Conservation (phyloP, 2,329 filamentous ascomycete species). For the Fusarium fujikuroi region DNA sequence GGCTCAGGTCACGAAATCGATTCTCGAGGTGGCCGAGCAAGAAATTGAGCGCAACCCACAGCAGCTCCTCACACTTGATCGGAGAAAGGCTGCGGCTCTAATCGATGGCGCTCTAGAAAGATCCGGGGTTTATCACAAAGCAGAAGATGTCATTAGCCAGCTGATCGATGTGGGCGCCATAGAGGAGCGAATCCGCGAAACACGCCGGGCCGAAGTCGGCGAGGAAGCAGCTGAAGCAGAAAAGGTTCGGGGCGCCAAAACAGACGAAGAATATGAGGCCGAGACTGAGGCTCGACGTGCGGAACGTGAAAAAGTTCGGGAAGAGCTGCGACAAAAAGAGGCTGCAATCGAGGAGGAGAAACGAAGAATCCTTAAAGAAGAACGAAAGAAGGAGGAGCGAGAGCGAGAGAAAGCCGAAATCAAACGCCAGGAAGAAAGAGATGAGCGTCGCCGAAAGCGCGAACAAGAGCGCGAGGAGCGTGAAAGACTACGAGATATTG, state of each 20-base stretch:
- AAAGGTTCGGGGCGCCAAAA: constrained; percentile 72
- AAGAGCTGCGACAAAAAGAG: constrained; percentile 69
- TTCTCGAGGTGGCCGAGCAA: constrained; percentile 75
- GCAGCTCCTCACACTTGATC: constrained; percentile 77
- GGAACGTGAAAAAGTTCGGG: constrained; percentile 70
- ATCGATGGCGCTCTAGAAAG: constrained; percentile 83
- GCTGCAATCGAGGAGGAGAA: constrained; percentile 71
- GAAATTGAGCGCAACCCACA: constrained; percentile 81
- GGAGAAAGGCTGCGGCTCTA: constrained; percentile 77
- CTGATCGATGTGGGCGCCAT: constrained; percentile 76
- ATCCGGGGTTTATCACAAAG: constrained; percentile 78
- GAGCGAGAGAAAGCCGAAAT: constrained; percentile 61
- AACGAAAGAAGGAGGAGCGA: constrained; percentile 62
- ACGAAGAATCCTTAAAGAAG: constrained; percentile 66
- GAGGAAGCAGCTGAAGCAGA: constrained; percentile 75
- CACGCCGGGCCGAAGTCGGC: constrained; percentile 75
- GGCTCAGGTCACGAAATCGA: constrained; percentile 70
- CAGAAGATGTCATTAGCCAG: constrained; percentile 72
- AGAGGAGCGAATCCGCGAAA: constrained; percentile 74
- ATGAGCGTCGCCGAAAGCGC: constrained; percentile 61
- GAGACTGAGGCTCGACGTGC: constrained; percentile 70
- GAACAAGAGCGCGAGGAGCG: constrained; percentile 67
- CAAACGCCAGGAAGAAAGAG: constrained; percentile 62
- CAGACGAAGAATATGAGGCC: constrained; percentile 77
- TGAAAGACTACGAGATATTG: constrained; percentile 56